Conservation (phyloP, 768 basidiomycete species). For the Leccinellum luteum region DNA sequence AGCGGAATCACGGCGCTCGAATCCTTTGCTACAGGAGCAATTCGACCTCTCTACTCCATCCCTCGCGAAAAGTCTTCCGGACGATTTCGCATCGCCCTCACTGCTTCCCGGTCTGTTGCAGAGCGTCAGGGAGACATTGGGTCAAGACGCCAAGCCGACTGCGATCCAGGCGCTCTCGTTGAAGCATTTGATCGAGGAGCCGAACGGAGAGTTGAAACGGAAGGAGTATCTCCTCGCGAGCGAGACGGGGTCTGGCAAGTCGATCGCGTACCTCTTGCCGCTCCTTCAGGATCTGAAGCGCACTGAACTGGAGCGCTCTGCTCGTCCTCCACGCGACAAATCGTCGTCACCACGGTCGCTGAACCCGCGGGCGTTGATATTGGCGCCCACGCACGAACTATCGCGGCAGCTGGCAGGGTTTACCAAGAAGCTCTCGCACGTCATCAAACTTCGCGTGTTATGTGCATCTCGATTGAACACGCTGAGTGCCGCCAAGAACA, state of each 20-base stretch:
- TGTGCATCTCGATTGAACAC: constrained; percentile 66
- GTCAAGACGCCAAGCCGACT: constrained; percentile 57
- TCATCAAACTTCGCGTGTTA: constrained; percentile 70
- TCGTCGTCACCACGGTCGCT: constrained; percentile 29
- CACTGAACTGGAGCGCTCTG: constrained; percentile 42
- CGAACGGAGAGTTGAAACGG: constrained; percentile 13
- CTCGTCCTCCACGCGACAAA: background rate
- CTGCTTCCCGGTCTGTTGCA: constrained; percentile 62
- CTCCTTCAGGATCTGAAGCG: constrained; percentile 75
- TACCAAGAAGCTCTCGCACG: constrained; percentile 73
- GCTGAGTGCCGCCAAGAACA: constrained; percentile 20
- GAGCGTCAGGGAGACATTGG: constrained; percentile 57
- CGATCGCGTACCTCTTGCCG: constrained; percentile 85
- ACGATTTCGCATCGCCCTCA: constrained; percentile 62
- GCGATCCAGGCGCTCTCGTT: constrained; percentile 77
- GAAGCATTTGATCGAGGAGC: constrained; percentile 52
- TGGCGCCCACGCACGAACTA: constrained; percentile 90
- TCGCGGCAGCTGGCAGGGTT: constrained; percentile 73
- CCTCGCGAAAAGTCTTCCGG: constrained; percentile 31
- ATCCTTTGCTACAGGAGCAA: constrained; percentile 35
- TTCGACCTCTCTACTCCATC: constrained; percentile 34
- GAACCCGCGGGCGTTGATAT: constrained; percentile 74
- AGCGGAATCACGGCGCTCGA: constrained; percentile 5
- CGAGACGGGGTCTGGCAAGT: constrained; percentile 92
- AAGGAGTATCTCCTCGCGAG: constrained; percentile 70